Percentiles rank a stretch among this genome's conserved stretches.
Conservation (phyloP, 345 rosid genomes). For the Eucalyptus dawsonii region DNA sequence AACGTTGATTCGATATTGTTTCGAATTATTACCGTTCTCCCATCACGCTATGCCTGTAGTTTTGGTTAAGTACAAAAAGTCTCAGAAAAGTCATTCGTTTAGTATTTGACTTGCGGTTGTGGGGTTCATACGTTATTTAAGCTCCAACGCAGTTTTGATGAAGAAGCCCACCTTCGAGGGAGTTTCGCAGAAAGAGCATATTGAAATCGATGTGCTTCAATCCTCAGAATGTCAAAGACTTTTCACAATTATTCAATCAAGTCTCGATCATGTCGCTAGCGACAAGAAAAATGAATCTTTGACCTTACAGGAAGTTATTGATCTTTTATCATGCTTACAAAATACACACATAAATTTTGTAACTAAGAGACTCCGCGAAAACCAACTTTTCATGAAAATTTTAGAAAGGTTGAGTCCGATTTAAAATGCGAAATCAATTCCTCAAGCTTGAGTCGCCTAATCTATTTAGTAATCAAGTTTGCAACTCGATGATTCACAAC, state of each 20-base stretch:
- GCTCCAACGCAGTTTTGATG: not conserved
- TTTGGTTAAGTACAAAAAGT: not conserved
- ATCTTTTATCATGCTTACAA: too few species aligned
- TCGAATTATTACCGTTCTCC: too few species aligned
- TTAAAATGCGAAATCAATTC: too few species aligned
- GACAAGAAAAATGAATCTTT: too few species aligned
- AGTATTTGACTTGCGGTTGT: not conserved
- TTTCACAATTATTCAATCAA: not conserved
- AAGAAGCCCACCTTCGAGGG: not conserved
- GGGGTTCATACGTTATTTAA: not conserved
- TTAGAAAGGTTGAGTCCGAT: too few species aligned
- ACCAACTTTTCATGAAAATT: too few species aligned
- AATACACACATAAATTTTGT: too few species aligned
- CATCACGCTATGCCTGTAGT: too few species aligned
- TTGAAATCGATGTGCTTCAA: not conserved
- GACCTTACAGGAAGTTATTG: too few species aligned
- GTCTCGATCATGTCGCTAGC: not conserved
- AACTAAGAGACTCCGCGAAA: too few species aligned
- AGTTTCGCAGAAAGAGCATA: not conserved
- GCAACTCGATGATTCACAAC: not conserved
- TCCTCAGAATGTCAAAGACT: not conserved
- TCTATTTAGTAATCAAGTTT: not conserved
- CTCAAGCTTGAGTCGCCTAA: too few species aligned
- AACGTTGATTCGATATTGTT: too few species aligned
- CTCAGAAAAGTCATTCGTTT: not conserved